Conservation (phyloP, 805 yeast species). For the Yarrowia osloensis region DNA sequence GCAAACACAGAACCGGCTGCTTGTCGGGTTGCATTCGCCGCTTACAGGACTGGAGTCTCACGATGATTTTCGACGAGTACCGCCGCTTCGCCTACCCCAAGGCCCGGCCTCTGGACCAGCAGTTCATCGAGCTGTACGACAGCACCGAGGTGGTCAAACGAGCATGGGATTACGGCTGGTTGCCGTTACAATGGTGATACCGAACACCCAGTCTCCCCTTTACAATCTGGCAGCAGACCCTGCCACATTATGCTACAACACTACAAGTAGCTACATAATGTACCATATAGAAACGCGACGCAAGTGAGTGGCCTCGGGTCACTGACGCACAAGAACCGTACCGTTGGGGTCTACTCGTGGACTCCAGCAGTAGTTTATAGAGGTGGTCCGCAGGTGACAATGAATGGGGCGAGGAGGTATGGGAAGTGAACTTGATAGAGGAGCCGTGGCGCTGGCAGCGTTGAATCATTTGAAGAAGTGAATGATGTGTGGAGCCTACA, state of each 20-base stretch:
- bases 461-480: too few relatives aligned
- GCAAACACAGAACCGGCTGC: slow-evolving; percentile 97
- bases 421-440: too few relatives aligned
- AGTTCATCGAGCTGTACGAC: slow-evolving; percentile 87
- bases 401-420: too few relatives aligned
- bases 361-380: too few relatives aligned
- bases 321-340: neutral
- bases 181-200: slow-evolving; percentile 17
- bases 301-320: neutral
- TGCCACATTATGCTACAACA: neutral
- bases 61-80: slow-evolving; percentile 95
- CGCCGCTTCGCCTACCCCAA: slow-evolving; percentile 93
- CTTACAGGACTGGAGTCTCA: slow-evolving; percentile 87
- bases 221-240: neutral
- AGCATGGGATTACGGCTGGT: slow-evolving; percentile 24
- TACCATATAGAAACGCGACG: neutral
- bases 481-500: too few relatives aligned
- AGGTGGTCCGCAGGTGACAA: too few relatives aligned
- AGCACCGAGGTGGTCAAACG: slow-evolving; percentile 54
- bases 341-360: too few relatives aligned
- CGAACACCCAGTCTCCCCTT: too few relatives aligned
- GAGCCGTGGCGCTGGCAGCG: too few relatives aligned
- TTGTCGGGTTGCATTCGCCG: slow-evolving; percentile 88
- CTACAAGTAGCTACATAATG: neutral
- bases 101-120: slow-evolving; percentile 93